Conservation (phyloP, 306 rosid species). For the Herpetospermum pedunculosum region DNA sequence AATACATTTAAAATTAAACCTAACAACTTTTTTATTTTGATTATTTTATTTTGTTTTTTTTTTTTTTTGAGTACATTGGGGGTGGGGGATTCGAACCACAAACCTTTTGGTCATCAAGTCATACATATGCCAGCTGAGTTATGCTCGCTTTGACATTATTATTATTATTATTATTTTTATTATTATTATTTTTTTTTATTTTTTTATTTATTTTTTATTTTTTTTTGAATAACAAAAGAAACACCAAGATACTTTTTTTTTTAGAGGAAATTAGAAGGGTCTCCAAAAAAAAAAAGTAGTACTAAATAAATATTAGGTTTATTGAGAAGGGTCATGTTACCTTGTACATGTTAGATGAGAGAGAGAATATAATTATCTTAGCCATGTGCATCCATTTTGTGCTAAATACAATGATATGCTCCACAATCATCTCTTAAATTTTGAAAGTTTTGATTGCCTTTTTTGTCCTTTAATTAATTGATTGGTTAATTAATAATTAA, state of each 20-base stretch:
- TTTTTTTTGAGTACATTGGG: no score
- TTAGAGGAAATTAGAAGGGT: not conserved
- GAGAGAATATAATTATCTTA: conserved; percentile 29
- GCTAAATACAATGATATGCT: conserved; percentile 23
- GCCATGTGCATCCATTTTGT: conserved; percentile 39
- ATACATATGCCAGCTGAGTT: no score
- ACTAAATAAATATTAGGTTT: not conserved
- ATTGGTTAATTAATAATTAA: not conserved
- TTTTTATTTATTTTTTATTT: no score
- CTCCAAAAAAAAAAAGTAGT: not conserved
- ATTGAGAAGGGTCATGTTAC: not conserved
- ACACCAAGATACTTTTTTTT: not conserved
- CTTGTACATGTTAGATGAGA: not conserved
- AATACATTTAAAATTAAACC: no score
- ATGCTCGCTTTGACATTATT: no score
- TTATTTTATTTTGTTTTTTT: no score
- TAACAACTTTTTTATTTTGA: no score
- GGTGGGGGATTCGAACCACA: no score
- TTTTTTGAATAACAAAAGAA: not conserved
- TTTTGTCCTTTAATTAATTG: not conserved
- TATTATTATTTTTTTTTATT: no score
- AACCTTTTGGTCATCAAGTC: no score
- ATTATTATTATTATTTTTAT: no score
- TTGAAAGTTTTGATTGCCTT: conserved; percentile 17
- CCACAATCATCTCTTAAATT: conserved; percentile 23